A percentile compares a stretch with the other conserved stretches of the same genome.
phyloP scores from a whole-genome alignment of 306 rosid genomes.

The Neltuma alba region DNA sequence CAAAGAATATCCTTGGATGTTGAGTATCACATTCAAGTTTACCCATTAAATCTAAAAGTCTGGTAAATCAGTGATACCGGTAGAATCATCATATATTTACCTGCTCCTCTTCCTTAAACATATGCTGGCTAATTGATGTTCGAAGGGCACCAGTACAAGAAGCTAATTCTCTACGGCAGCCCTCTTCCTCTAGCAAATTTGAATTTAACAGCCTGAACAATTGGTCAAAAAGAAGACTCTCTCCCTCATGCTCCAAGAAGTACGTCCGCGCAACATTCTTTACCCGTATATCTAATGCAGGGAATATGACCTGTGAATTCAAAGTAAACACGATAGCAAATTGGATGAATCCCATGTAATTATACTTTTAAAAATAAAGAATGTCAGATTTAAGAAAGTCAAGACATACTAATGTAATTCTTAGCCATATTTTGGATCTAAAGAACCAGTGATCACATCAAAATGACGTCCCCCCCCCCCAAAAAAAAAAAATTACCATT shows the following conservation, averaged over 20 bases:
- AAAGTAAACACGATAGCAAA: slow-evolving; percentile 2
- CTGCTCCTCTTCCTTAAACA: slow-evolving; percentile 46
- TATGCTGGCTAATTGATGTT: slow-evolving; percentile 43
- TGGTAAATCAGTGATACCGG: neutral
- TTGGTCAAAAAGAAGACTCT: slow-evolving; percentile 40
- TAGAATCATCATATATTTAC: neutral
- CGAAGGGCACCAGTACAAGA: slow-evolving; percentile 40
- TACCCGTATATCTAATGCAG: slow-evolving; percentile 41
- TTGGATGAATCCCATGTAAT: neutral
- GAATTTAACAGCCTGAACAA: slow-evolving; percentile 37
- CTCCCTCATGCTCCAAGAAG: slow-evolving; percentile 44
- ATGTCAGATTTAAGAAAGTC: neutral
- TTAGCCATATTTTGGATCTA: neutral
- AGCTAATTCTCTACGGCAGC: slow-evolving; percentile 37
- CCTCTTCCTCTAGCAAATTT: slow-evolving; percentile 32
- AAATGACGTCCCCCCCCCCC: neutral
- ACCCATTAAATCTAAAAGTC: neutral
- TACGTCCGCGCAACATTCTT: slow-evolving; percentile 44
- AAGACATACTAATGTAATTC: neutral
- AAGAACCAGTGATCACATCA: neutral
- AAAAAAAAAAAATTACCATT: neutral
- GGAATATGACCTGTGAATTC: slow-evolving; percentile 40
- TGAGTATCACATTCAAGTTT: neutral
- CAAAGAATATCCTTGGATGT: neutral
- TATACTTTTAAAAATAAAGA: neutral